phyloP scores from a whole-genome alignment of 129 eudicot species.

The Cynara cardunculus region DNA sequence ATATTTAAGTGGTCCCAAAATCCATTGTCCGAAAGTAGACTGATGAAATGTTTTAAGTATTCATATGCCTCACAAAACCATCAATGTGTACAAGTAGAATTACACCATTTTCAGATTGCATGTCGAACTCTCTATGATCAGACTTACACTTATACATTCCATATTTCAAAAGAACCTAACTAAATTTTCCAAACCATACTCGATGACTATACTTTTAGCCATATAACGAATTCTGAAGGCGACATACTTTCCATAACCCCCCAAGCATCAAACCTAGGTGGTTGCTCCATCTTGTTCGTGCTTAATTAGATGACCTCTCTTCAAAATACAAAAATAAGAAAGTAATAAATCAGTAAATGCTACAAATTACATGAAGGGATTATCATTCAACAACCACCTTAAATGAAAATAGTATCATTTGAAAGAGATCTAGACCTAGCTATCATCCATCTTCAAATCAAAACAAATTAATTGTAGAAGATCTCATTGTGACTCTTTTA shows the following conservation, averaged over 20 bases:
- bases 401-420: background rate
- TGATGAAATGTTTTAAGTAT: background rate
- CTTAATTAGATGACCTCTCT: too few species aligned
- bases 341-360: background rate
- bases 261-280: background rate
- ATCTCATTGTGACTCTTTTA: background rate
- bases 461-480: background rate
- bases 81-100: background rate
- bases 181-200: background rate
- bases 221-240: background rate
- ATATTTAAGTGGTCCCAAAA: background rate
- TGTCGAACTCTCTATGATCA: background rate
- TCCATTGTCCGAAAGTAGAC: background rate
- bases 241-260: background rate
- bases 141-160: background rate
- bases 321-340: too few species aligned
- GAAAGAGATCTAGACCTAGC: background rate
- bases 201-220: background rate
- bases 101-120: background rate
- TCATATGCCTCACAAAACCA: background rate
- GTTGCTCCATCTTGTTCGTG: background rate
- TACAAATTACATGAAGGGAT: background rate
- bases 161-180: background rate
- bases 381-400: background rate
- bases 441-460: background rate